phyloP scores from a whole-genome alignment of 2,329 filamentous ascomycete genomes.

The Penicillium expansum region DNA sequence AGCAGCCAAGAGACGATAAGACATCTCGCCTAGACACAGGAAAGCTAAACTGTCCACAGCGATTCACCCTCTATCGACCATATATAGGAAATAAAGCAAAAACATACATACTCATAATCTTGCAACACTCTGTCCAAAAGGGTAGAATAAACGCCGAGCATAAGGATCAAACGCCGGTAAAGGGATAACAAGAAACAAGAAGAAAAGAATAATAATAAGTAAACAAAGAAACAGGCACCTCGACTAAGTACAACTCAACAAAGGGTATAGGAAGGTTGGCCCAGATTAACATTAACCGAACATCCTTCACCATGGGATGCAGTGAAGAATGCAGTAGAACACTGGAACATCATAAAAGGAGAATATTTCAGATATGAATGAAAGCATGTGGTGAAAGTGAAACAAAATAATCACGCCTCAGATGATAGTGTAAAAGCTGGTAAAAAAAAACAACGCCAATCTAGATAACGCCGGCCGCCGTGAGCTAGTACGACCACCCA shows the following conservation, averaged over 20 bases:
- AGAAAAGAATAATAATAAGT: neutral
- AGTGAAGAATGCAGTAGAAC: constrained; percentile 19
- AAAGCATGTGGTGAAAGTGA: constrained; percentile 4
- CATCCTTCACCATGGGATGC: constrained; percentile 12
- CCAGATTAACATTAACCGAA: constrained; percentile 33
- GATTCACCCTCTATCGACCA: constrained; percentile 21
- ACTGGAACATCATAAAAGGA: constrained; percentile 8
- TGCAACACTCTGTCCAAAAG: constrained; percentile 17
- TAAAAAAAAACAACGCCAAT: constrained; percentile 21
- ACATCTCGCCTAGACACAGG: constrained; percentile 4
- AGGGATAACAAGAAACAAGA: constrained; percentile 12
- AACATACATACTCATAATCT: constrained; percentile 23
- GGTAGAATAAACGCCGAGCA: constrained; percentile 16
- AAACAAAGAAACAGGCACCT: constrained; percentile 14
- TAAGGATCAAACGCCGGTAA: constrained; percentile 15
- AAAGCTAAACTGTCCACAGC: constrained; percentile 9
- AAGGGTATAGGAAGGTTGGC: constrained; percentile 36
- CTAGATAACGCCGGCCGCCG: constrained; percentile 25
- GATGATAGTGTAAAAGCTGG: constrained; percentile 10
- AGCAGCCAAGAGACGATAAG: constrained; percentile 5
- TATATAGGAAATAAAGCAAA: constrained; percentile 15
- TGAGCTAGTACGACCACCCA: constrained; percentile 39
- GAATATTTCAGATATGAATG: constrained; percentile 14
- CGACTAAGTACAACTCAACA: constrained; percentile 32
- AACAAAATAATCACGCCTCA: constrained; percentile 7